Evolutionary conservation across 192 early-diverging fungal species (phyloP), one percentile per base, ranked within the genome.

Genomic region (Backusella psychrophila): DNA sequence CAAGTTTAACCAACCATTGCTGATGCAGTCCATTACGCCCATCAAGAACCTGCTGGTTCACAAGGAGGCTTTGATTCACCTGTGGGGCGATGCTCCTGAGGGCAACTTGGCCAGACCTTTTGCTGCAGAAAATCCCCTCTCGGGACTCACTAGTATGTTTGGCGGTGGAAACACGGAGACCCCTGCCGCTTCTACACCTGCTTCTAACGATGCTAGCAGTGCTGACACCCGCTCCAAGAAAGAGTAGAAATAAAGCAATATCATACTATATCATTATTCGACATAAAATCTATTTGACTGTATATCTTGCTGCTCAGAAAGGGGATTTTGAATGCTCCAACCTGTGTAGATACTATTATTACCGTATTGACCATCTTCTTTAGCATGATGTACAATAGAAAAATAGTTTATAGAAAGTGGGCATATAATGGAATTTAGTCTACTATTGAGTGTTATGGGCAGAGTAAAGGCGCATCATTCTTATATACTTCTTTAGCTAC

Each of bases 21-120:
- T 97, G 34, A 86, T 97, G 80, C 97, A 98, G 85, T 90, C 90
- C 23, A 86, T 97, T 75, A 75, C 96, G 41, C 94, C 93, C 15
- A 74, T 94, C 75, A 89, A 92, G 81, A 91, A 90, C 75, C 78
- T 94, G 49, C 81, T 90, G 67, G 85, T 85, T 71, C 88, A 87
- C 79, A 92, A 89, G 85, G 83, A 93, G n/a, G 90, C 94, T 75
- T 87, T 92, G 85, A 90, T 98, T 83, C 89, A 96, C 77, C 46
- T 97, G 36, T 86, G 94, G 83, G 91, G 92, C 63, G 87, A 93
- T 84, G 85, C 89, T 44, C 90, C 96, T 42, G 89, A 87, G 63
- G 95, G 93, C 77, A 87, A 88, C 26, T 87, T 98, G 42, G 86
- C 85, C 75, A 89, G 97, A 75, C 97, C 97, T 17, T 98, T 94